Evolutionary conservation across 2,329 filamentous ascomycete species (phyloP), one percentile per base, ranked within the genome.

Genomic region (Penicillium brasilianum): DNA sequence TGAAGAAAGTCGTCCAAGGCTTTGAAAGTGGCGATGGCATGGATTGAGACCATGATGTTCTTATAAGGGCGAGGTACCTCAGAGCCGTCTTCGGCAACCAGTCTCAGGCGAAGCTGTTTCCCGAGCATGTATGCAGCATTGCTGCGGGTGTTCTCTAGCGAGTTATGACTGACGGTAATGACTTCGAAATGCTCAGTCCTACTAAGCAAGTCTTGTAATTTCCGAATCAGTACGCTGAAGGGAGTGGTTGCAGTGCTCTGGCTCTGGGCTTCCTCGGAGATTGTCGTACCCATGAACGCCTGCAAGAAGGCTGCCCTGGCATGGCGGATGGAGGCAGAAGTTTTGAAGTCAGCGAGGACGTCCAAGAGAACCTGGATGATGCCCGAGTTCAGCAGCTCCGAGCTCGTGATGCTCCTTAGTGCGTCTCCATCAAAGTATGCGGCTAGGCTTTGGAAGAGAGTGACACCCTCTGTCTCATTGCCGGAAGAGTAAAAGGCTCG

Each of bases 121-220:
- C 93, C 93, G 6, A 99, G 84, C 93, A 99, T 97, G 0, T 94
- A 96, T 0, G 94, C 90, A 22, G 94, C 92, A 72, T 92, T 97
- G 76, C 90, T 96, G 61, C 93, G 88, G 68, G 92, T 96, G 57
- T 90, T 92, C 74, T 97, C 94, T 69, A 94, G 91, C 5, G 91
- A 89, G 69, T 96, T 96, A 64, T 96, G 91, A 75, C 96, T 92
- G 58, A 98, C 93, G 8, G 95, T 99, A 63, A 97, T 87, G 48
- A 99, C 94, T 74, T 99, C 95, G 71, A 98, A 99, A 81, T 98
- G 93, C 81, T 99, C 95, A 36, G 94, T 96, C 68, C 95, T 89
- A 81, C 95, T 99, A 59, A 99, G 85, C 60, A 99, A 82, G 79
- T 99, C 95, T 78, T 99, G 95, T 34, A 99, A 83, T 77, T 99